Percentiles rank a stretch among this genome's conserved stretches.
Evolutionary conservation across 73 alveolate genomes (phyloP).

Genomic region (Tetrahymena borealis): DNA sequence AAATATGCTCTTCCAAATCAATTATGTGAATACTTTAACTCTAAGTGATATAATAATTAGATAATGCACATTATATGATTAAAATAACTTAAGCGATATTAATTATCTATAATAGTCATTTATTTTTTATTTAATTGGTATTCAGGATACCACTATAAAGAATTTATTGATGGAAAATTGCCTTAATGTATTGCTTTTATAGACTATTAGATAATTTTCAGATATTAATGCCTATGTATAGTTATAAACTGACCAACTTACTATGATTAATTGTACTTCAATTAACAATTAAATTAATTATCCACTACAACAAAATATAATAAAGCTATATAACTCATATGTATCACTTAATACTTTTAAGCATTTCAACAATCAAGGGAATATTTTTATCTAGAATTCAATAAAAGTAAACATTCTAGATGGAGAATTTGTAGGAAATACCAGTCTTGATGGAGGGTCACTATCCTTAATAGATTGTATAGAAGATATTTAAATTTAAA

Average conservation of each 20-base stretch:
- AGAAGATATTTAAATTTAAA: neutral
- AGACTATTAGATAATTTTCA: neutral
- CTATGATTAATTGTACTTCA: neutral
- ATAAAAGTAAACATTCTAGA: neutral
- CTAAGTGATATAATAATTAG: too few species aligned
- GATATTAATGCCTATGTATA: neutral
- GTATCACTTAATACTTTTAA: neutral
- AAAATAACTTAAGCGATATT: too few species aligned
- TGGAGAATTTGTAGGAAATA: neutral
- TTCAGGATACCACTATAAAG: neutral
- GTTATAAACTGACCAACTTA: neutral
- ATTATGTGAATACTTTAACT: too few species aligned
- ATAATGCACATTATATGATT: too few species aligned
- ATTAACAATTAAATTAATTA: neutral
- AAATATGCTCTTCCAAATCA: too few species aligned
- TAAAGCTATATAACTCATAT: neutral
- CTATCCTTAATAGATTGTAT: neutral
- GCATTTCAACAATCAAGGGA: neutral
- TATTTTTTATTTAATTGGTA: too few species aligned
- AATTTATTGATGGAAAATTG: neutral
- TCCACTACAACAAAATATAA: neutral
- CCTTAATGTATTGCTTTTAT: neutral
- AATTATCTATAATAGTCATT: too few species aligned
- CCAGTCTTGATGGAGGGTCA: neutral
- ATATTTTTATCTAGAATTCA: neutral